Evolutionary conservation across 1,284 basidiomycete genomes (phyloP), one percentile per base, ranked within the genome.

Genomic region (Porodaedalea pini): DNA sequence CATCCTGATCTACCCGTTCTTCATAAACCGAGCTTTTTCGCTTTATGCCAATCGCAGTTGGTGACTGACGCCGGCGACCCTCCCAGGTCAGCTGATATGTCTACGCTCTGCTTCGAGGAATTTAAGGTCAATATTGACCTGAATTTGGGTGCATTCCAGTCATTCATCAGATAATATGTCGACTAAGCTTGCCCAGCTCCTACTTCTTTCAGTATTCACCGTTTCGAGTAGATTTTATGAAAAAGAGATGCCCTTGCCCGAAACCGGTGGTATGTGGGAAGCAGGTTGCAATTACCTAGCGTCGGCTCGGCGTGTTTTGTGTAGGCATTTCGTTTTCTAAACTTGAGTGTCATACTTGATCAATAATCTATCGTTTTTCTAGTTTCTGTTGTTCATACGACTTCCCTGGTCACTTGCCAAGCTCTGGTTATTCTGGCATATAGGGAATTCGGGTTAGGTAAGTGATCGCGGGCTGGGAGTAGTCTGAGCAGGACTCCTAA

Each of bases 361-460:
- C 53, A 48, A 34, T 52, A 44, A 50, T 51, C 41, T 61, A 51
- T 37, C 34, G 27, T 45, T 44, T 29, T 34, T 4, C 41, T 59
- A 89, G 87, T 81, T n/a, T 78, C 79, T 61, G 76, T 83, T 11
- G 83, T 85, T 57, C 84, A 88, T 62, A 79, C 78, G 50, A 85
- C 82, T 54, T 76, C 85, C 23, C 79, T 83, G 36, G 83, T 85
- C 2, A 88, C 86, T 0, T 87, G 86, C 29, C 88, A 90, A 65
- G 78, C 90, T 2, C 69, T 94, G n/a, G 73, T 94, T 23, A 76
- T 94, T 7, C 71, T 93, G 11, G 88, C 89, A 1, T 83, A 90
- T 68, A 80, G 90, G 8, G 90, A 93, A 71, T 88, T 92, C 66
- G 92, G 91, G 10, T 83, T 90, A 43, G 89, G 85, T 78, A 63